A percentile compares a stretch with the other conserved stretches of the same genome.
Evolutionary conservation across 306 rosid genomes (phyloP).

Genomic region (Prunus campanulata): DNA sequence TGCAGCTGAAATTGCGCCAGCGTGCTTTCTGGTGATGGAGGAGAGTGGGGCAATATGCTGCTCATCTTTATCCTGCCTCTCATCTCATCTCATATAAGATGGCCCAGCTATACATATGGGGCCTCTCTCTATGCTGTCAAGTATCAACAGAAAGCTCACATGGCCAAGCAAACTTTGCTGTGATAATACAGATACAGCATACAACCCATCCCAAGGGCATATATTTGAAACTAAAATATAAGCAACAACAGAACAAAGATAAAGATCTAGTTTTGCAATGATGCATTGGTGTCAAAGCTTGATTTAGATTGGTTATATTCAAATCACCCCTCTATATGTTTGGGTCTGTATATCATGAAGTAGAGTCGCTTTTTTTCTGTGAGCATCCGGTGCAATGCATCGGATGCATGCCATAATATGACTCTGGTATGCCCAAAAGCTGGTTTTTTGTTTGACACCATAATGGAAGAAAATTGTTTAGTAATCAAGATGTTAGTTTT

Average conservation of each 20-base stretch:
- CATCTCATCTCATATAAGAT: background rate
- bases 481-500: background rate
- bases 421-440: too few relatives aligned
- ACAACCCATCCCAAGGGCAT: background rate
- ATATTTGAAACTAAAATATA: background rate
- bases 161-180: conserved; percentile 15
- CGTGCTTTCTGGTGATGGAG: conserved; percentile 12
- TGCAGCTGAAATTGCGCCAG: conserved; percentile 36
- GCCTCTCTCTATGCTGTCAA: conserved; percentile 25
- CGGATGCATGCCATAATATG: background rate
- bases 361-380: too few relatives aligned
- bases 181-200: background rate
- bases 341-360: background rate
- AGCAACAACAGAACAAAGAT: background rate
- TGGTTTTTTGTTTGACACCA: too few relatives aligned
- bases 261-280: background rate
- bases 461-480: too few relatives aligned
- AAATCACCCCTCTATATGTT: background rate
- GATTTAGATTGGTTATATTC: background rate
- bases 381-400: background rate
- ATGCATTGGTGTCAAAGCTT: conserved; percentile 11
- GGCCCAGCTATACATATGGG: conserved; percentile 3
- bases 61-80: background rate
- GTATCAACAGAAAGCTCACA: conserved; percentile 17
- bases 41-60: conserved; percentile 13